Evolutionary conservation across 1,284 basidiomycete genomes (phyloP), one percentile per base, ranked within the genome.

Genomic region (Entoloma clypeatum): DNA sequence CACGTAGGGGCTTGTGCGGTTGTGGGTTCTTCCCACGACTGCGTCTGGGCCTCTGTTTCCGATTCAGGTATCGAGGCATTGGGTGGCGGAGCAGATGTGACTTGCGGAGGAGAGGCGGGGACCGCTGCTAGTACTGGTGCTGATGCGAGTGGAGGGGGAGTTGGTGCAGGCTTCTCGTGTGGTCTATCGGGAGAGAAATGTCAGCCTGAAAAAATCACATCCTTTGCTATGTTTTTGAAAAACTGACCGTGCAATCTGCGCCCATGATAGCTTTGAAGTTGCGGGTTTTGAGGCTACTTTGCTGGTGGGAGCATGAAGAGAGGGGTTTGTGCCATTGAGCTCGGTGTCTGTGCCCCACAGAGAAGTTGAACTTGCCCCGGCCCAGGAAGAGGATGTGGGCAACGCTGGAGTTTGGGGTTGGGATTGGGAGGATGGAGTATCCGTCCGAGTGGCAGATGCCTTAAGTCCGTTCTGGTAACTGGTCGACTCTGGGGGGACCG

Each of bases 251-350:
- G 86, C 85, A 58, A 89, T 72, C 55, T 89, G 81, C 16, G 86
- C 86, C 85, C 86, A 87, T 27, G 86, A 86, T 43, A 84, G 60
- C 64, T 86, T 86, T 8, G 81, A 77, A 8, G 77, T 81, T 23
- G 78, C 76, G 34, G 82, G 81, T 63, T 79, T 86, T n/a, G 66
- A 59, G 7, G 54, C 42, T 30, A 50, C 50, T 32, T 61, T 63
- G 36, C 35, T 47, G 11, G 52, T 28, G 26, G 49, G 43, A 10
- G 44, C 41, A 36, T 45, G 49, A 28, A 55, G 56, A 34, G 53
- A 37, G 11, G 53, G 3, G 24, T 53, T 45, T n/a, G 57, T 56
- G 4, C 66, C 68, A 46, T 72, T 71, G 5, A 58, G 53, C 7
- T 68, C 63, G n/a, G 66, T 57, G 26, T 69, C 62, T 22, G 47